Base-by-base conservation (phyloP, 805 yeast genomes). In the Hanseniaspora jakobsenii region DNA sequence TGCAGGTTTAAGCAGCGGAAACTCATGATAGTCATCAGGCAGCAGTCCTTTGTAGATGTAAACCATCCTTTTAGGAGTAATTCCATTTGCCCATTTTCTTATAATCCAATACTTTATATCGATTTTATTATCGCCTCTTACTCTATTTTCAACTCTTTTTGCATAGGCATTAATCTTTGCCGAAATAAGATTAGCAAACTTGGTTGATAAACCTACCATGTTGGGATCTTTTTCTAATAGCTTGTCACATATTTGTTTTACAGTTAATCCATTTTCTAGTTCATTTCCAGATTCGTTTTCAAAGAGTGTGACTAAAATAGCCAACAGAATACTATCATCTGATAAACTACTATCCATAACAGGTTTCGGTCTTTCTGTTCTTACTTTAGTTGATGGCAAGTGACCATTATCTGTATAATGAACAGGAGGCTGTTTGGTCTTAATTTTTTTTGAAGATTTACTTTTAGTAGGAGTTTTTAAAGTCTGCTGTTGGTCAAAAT, bases 1-100 rank as follows among this genome's bases (percentile, higher is more conserved):
- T 50, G 56, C 38, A 52, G 51, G 44, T 13, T 59, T 55, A 48
- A 66, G 56, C 78, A 83, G 31, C 75, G 62, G 53, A 78, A 78
- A 17, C 28, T 40, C 44, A 19, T 7, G 16, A 61, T 78, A 82
- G 57, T 81, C 87, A n/a, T 75, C 69, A 24, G 89, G 73, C 49
- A 82, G 66, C 23, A 80, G 63, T 30, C 93, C 94, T 55, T 91
- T 74, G 60, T 82, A 82, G 39, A 81, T 86, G 55, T 82, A 82
- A 22, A 82, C 86, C 94, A 82, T 82, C 66, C 94, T 70, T 55
- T 82, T 78, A 41, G 94, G 94, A 2, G 85, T 77, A 14, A 89
- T 85, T 59, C 81, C 89, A 18, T 40, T 40, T 3, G 93, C 89
- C 94, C 94, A 82, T 60, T 82, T 91, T 63, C 94, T 73, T 1